Conservation (phyloP, 108 stramenopile genomes). For the Chaetoceros muelleri region DNA sequence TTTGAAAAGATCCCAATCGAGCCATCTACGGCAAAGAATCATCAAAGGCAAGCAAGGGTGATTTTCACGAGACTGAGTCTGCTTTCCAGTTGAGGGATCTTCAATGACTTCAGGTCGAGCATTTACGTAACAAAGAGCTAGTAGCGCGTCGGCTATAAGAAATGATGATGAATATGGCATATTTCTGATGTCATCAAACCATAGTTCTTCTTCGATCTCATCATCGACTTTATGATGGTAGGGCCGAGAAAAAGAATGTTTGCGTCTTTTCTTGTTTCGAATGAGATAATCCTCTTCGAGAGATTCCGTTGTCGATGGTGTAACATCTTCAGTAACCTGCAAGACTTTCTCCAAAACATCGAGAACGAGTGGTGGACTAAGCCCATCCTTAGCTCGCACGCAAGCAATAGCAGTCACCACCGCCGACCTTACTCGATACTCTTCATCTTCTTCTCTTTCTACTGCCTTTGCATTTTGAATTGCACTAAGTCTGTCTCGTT, state of each 20-base stretch:
- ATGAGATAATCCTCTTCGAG: conserved; percentile 50
- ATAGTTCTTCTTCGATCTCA: conserved; percentile 4
- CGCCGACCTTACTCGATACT: conserved; percentile 67
- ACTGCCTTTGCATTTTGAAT: conserved; percentile 68
- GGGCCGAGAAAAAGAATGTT: conserved; percentile 4
- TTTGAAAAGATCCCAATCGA: conserved; percentile 79
- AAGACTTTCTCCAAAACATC: conserved; percentile 62
- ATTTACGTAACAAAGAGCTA: conserved; percentile 70
- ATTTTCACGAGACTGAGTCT: conserved; percentile 38
- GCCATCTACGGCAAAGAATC: conserved; percentile 46
- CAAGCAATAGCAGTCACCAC: conserved; percentile 71
- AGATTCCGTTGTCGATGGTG: conserved; percentile 43
- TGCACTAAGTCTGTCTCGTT: conserved; percentile 41
- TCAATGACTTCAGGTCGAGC: conserved; percentile 49
- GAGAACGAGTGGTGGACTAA: conserved; percentile 55
- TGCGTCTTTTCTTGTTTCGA: conserved; percentile 11
- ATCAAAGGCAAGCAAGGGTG: conserved; percentile 71
- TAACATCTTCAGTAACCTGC: conserved; percentile 52
- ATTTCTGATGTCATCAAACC: conserved; percentile 32
- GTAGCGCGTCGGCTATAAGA: conserved; percentile 63
- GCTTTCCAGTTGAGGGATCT: conserved; percentile 56
- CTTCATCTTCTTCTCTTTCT: conserved; percentile 82
- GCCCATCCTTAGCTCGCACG: conserved; percentile 72
- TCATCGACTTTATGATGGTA: conserved; percentile 14
- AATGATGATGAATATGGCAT: conserved; percentile 55